These are phyloP conservation scores for Jaenimonas drosophilae DNA, from an alignment of 208 protist genomes.

Conservation along the genomic window DNA sequence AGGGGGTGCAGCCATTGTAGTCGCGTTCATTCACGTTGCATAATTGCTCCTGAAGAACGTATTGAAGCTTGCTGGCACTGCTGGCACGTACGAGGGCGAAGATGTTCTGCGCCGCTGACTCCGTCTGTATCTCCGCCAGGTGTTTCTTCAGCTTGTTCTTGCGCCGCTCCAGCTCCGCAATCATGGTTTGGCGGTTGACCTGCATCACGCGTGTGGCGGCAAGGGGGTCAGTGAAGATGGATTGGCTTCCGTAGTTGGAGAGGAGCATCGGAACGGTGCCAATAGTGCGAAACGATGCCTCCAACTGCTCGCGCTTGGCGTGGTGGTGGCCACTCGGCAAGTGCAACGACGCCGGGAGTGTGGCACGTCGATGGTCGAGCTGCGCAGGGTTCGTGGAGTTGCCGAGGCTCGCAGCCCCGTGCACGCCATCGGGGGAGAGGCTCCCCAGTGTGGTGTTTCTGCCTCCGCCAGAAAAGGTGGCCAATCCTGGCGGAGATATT, in stretches of 20 bases:
- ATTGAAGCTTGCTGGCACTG: slow-evolving; percentile 67
- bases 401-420: too few relatives aligned
- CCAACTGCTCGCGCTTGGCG: too few relatives aligned
- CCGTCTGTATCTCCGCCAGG: slow-evolving; percentile 32
- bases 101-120: slow-evolving; percentile 56
- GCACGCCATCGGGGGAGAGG: too few relatives aligned
- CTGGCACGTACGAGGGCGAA: slow-evolving; percentile 75
- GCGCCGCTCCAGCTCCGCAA: slow-evolving; percentile 61
- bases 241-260: slow-evolving; percentile 6
- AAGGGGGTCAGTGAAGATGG: slow-evolving; percentile 11
- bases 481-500: too few relatives aligned
- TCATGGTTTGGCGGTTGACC: slow-evolving; percentile 36
- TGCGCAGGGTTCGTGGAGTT: too few relatives aligned
- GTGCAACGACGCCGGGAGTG: too few relatives aligned
- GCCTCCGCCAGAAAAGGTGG: too few relatives aligned
- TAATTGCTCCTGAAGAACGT: slow-evolving; percentile 50
- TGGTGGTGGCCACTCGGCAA: too few relatives aligned
- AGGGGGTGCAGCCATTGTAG: slow-evolving; percentile 82
- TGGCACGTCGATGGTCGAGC: too few relatives aligned
- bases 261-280: too few relatives aligned
- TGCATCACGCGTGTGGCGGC: slow-evolving; percentile 18
- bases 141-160: slow-evolving; percentile 40
- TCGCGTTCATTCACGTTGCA: slow-evolving; percentile 71
- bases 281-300: too few relatives aligned
- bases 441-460: too few relatives aligned